phyloP scores from a whole-genome alignment of 1,284 basidiomycete genomes.

The Trametes pubescens region DNA sequence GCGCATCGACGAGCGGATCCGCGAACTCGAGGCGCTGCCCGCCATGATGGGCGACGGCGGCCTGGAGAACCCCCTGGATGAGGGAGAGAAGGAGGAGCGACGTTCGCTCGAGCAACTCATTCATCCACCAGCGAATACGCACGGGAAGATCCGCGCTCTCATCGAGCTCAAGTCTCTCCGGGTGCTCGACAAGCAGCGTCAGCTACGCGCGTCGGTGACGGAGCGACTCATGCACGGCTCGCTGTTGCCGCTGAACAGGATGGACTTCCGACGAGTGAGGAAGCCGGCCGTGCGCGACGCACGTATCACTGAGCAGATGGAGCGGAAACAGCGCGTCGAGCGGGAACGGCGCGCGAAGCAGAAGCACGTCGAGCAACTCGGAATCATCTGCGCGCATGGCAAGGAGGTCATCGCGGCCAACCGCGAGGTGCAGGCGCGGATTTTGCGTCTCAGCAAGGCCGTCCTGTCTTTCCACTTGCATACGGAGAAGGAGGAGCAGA shows the following conservation, averaged over 20 bases:
- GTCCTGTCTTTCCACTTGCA: slow-evolving; percentile 88
- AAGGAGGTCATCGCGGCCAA: slow-evolving; percentile 75
- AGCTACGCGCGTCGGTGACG: slow-evolving; percentile 87
- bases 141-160: slow-evolving; percentile 87
- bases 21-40: slow-evolving; percentile 87
- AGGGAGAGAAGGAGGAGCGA: slow-evolving; percentile 54
- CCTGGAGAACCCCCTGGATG: slow-evolving; percentile 65
- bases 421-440: slow-evolving; percentile 76
- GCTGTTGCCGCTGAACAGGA: slow-evolving; percentile 91
- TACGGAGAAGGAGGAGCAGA: slow-evolving; percentile 99
- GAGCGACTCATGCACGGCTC: slow-evolving; percentile 90
- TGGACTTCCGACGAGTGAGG: slow-evolving; percentile 89
- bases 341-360: slow-evolving; percentile 95
- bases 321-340: slow-evolving; percentile 92
- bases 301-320: slow-evolving; percentile 89
- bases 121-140: slow-evolving; percentile 63
- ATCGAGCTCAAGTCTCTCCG: slow-evolving; percentile 97
- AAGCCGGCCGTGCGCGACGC: slow-evolving; percentile 93
- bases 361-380: slow-evolving; percentile 95
- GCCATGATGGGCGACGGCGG: slow-evolving; percentile 85
- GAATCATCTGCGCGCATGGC: slow-evolving; percentile 89
- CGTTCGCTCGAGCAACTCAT: slow-evolving; percentile 46
- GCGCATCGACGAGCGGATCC: slow-evolving; percentile 88
- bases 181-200: slow-evolving; percentile 90
- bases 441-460: slow-evolving; percentile 85